Conservation (phyloP, 2,329 filamentous ascomycete genomes). For the Arachnomyces sp. region DNA sequence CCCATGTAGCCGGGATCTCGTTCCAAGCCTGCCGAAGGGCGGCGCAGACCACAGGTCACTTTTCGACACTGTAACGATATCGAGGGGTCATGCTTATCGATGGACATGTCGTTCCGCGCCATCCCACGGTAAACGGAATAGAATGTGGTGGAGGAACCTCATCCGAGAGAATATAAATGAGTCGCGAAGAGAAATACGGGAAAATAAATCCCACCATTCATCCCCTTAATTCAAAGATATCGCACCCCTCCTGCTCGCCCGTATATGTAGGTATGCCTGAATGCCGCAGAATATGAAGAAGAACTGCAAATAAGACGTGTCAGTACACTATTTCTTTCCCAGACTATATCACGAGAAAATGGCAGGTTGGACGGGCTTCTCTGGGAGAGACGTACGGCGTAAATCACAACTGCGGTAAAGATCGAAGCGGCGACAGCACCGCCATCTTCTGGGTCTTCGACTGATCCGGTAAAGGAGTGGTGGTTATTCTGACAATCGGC, state of each 20-base stretch:
- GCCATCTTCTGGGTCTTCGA: slow-evolving; percentile 62
- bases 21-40: no score
- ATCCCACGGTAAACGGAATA: no score
- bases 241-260: slow-evolving; percentile 73
- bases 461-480: slow-evolving; percentile 73
- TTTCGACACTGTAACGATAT: no score
- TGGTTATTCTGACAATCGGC: slow-evolving; percentile 50
- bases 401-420: slow-evolving; percentile 81
- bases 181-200: no score
- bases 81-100: no score
- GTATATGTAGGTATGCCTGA: slow-evolving; percentile 78
- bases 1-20: no score
- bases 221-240: slow-evolving; percentile 59
- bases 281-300: slow-evolving; percentile 90
- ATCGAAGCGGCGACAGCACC: slow-evolving; percentile 74
- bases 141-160: no score
- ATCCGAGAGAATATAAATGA: no score
- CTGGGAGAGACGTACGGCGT: slow-evolving; percentile 58
- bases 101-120: no score
- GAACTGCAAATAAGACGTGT: slow-evolving; percentile 43
- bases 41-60: no score
- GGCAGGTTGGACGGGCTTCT: neutral
- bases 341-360: neutral
- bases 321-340: neutral
- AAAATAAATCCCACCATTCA: no score